Evolutionary conservation across 2,329 filamentous ascomycete genomes (phyloP), one percentile per base, ranked within the genome.

Genomic region (Ascomycota sp.): DNA sequence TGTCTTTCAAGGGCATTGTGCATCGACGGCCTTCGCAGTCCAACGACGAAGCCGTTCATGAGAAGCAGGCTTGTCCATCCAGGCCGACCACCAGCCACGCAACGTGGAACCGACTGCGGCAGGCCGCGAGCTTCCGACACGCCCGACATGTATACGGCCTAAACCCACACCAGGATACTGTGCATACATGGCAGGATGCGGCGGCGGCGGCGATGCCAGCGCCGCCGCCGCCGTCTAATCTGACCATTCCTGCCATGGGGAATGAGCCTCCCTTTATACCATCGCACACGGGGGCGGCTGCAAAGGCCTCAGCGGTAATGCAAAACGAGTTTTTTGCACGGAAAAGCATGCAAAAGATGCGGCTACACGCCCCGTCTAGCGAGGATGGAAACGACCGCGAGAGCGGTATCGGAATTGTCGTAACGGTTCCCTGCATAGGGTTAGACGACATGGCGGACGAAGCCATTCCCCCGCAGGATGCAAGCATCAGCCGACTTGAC

Each of bases 331-430:
- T 52, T 27, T 38, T 57, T 5, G 47, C 46, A 4, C 44, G 48
- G 25, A 36, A 53, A 47, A 28, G 50, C 5, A 32, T 50, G 2
- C 46, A 57, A 20, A 56, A 54, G 25, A 51, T 55, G 29, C 57
- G 59, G 49, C 43, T 66, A 7, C 44, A 54, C 7, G 46, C 51
- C 4, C 40, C 45, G 13, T 40, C 43, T 2, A 47, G 45, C 21
- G 61, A 67, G 3, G 61, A 63, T 12, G 52, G 51, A 28, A 67
- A 63, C 37, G 69, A 75, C 38, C 55, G 61, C 19, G 69, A 75
- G 48, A 75, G 71, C 39, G 69, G 69, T 13, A 72, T 75, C 30
- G 69, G 68, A 21, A 74, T 75, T 29, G 55, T 60, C 1, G 48
- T 72, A 3, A 61, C 61, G 2, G 46, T 56, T 12, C 49, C 55